Percentiles rank a stretch among this genome's conserved stretches.
These are phyloP conservation scores for Aspergillus vadensis DNA, from an alignment of 2,329 filamentous ascomycete species.

Conservation along the genomic window DNA sequence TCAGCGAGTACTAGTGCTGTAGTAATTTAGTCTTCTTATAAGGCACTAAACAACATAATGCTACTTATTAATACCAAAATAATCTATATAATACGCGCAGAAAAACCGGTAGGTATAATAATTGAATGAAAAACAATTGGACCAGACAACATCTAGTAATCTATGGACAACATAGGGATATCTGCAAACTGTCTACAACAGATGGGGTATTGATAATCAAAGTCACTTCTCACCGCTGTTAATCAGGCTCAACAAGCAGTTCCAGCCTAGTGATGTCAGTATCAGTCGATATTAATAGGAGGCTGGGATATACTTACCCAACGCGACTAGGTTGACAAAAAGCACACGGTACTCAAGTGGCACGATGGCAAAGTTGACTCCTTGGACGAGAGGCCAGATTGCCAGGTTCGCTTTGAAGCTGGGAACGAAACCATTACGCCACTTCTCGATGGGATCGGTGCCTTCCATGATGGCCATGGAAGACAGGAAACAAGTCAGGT, in stretches of 20 bases:
- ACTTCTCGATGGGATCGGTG: constrained; percentile 64
- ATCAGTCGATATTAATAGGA: not conserved
- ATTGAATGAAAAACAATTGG: constrained; percentile 14
- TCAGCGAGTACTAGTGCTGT: no score
- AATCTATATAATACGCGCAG: not conserved
- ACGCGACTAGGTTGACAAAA: constrained; percentile 79
- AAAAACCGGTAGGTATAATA: not conserved
- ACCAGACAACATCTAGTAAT: constrained; percentile 14
- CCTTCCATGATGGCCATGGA: constrained; percentile 85
- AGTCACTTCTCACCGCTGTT: constrained; percentile 49
- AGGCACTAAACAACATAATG: no score
- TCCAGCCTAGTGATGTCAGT: constrained; percentile 52
- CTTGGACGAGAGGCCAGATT: constrained; percentile 84
- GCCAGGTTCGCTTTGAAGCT: constrained; percentile 82
- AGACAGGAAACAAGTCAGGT: constrained; percentile 78
- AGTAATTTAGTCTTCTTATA: no score
- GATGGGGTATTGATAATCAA: no score
- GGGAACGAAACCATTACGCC: constrained; percentile 68
- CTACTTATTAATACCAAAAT: no score
- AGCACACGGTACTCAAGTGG: constrained; percentile 81
- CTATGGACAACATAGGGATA: constrained; percentile 34
- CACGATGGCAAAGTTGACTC: constrained; percentile 83
- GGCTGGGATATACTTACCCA: constrained; percentile 53
- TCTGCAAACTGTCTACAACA: not conserved
- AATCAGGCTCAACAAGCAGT: constrained; percentile 60